phyloP scores from a whole-genome alignment of 2,329 filamentous ascomycete species.

The Penicillium sp. region DNA sequence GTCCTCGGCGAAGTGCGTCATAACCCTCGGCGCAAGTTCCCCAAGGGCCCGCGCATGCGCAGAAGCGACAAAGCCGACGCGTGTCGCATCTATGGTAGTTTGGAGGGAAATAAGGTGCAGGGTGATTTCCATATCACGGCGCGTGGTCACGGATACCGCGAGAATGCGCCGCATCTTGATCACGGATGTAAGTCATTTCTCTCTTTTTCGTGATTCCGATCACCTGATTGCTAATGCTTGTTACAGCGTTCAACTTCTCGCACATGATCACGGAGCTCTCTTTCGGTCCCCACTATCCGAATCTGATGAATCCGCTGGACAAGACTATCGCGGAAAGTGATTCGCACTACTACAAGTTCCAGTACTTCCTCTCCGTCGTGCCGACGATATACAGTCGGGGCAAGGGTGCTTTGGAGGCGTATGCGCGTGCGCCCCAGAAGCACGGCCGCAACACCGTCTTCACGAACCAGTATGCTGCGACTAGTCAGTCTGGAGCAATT shows the following conservation, averaged over 20 bases:
- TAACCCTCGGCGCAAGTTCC: slow-evolving; percentile 65
- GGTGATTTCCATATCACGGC: slow-evolving; percentile 98
- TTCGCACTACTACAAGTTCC: slow-evolving; percentile 88
- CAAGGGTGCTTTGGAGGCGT: slow-evolving; percentile 44
- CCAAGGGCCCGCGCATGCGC: slow-evolving; percentile 71
- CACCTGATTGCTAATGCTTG: neutral
- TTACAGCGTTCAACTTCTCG: slow-evolving; percentile 89
- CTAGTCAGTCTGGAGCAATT: slow-evolving; percentile 71
- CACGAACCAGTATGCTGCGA: slow-evolving; percentile 98
- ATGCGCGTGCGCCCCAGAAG: slow-evolving; percentile 36
- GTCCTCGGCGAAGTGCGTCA: slow-evolving; percentile 74
- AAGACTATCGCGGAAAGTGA: slow-evolving; percentile 78
- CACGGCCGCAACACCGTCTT: slow-evolving; percentile 57
- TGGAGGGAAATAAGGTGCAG: slow-evolving; percentile 95
- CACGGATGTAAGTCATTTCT: slow-evolving; percentile 65
- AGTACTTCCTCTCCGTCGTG: slow-evolving; percentile 95
- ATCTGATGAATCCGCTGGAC: slow-evolving; percentile 90
- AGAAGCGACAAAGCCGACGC: slow-evolving; percentile 64
- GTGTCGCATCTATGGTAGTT: slow-evolving; percentile 84
- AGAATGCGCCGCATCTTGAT: slow-evolving; percentile 76
- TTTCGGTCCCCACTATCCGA: slow-evolving; percentile 95
- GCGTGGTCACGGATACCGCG: slow-evolving; percentile 89
- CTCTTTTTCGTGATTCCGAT: neutral
- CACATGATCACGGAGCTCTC: slow-evolving; percentile 95
- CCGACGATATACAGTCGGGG: slow-evolving; percentile 84